These are phyloP conservation scores for Phytopythium mirpurense DNA, from an alignment of 352 stramenopile species.

Conservation along the genomic window DNA sequence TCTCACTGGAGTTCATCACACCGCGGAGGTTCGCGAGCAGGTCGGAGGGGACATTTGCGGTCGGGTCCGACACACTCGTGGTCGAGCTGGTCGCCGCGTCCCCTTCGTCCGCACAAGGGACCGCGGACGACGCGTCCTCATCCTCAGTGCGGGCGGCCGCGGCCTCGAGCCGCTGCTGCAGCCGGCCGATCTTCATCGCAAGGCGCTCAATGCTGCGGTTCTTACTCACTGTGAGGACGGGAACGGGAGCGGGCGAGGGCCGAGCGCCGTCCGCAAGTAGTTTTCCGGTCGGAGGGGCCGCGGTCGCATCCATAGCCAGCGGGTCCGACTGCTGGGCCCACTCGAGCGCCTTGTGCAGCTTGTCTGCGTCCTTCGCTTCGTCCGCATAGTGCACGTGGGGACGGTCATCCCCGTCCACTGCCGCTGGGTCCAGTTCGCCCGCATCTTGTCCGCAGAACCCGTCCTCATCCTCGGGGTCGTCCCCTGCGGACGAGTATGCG, in stretches of 20 bases:
- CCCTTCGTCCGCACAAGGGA: neutral
- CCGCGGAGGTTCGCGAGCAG: constrained; percentile 50
- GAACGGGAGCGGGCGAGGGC: neutral
- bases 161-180: constrained; percentile 38
- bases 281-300: neutral
- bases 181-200: constrained; percentile 38
- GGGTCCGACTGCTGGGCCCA: constrained; percentile 28
- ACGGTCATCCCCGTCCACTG: constrained; percentile 13
- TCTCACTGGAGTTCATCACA: constrained; percentile 73
- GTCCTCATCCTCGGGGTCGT: constrained; percentile 11
- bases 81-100: neutral
- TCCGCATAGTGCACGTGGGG: constrained; percentile 21
- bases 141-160: constrained; percentile 6
- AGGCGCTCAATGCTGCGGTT: constrained; percentile 38
- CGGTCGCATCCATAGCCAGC: neutral
- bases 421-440: constrained; percentile 17
- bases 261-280: neutral
- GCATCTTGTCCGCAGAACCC: constrained; percentile 24
- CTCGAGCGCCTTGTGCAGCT: constrained; percentile 28
- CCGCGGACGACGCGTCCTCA: neutral
- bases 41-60: constrained; percentile 32
- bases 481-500: constrained; percentile 15
- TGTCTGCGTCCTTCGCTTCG: constrained; percentile 16
- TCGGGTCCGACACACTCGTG: neutral
- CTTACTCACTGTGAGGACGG: constrained; percentile 28